Evolutionary conservation across 1,284 basidiomycete genomes (phyloP).

Genomic region (Meripilus lineatus): DNA sequence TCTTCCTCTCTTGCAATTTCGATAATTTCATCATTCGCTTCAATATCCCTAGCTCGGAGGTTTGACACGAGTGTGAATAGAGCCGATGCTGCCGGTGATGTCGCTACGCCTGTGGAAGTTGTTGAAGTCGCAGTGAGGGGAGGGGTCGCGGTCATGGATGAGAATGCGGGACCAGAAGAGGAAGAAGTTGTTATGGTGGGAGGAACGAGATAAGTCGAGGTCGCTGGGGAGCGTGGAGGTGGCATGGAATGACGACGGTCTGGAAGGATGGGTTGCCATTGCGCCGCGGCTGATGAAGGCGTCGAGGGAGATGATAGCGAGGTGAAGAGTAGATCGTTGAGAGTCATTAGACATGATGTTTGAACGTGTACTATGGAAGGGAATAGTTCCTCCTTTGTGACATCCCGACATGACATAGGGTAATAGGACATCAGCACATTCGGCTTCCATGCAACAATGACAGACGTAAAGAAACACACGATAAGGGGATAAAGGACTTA

Average conservation of each 20-base stretch:
- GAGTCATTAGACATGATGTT: slow-evolving; percentile 65
- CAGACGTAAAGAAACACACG: neutral
- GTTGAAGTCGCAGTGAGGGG: slow-evolving; percentile 22
- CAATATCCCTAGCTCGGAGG: slow-evolving; percentile 45
- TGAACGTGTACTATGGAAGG: slow-evolving; percentile 68
- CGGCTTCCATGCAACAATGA: too few species aligned
- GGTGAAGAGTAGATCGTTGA: slow-evolving; percentile 64
- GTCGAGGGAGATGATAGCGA: slow-evolving; percentile 19
- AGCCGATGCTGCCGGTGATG: slow-evolving; percentile 39
- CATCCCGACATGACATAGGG: too few species aligned
- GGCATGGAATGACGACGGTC: slow-evolving; percentile 64
- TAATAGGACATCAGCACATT: too few species aligned
- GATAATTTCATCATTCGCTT: slow-evolving; percentile 37
- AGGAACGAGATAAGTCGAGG: too few species aligned
- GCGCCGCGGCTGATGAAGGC: too few species aligned
- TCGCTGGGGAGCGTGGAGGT: slow-evolving; percentile 29
- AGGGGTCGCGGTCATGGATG: too few species aligned
- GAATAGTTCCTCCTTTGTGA: slow-evolving; percentile 55
- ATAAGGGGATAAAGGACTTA: slow-evolving; percentile 1
- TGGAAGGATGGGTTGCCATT: slow-evolving; percentile 57
- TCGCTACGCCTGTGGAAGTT: neutral
- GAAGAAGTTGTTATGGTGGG: too few species aligned
- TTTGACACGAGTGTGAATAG: slow-evolving; percentile 61
- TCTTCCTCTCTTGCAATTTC: slow-evolving; percentile 35
- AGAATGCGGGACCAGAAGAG: slow-evolving; percentile 28